phyloP scores from a whole-genome alignment of 768 basidiomycete genomes.

The Kwoniella heveanensis region DNA sequence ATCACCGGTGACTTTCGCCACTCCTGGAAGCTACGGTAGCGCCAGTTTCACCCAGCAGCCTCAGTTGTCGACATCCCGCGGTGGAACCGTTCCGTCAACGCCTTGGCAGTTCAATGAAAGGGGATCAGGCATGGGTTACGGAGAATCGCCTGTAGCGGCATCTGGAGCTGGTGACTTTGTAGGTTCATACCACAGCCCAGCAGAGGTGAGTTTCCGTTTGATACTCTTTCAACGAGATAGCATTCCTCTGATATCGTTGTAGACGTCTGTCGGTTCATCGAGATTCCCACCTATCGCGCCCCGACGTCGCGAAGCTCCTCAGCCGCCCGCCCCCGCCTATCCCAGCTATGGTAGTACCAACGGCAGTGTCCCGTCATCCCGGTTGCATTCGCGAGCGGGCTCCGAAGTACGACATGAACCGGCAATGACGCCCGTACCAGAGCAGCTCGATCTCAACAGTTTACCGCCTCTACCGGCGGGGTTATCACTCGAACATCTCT shows the following conservation, averaged over 20 bases:
- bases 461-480: conserved; percentile 53
- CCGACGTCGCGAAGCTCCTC: conserved; percentile 36
- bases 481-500: conserved; percentile 46
- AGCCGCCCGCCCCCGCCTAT: conserved; percentile 32
- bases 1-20: conserved; percentile 3
- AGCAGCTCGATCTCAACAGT: conserved; percentile 24
- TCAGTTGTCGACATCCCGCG: conserved; percentile 14
- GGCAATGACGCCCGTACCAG: conserved; percentile 11
- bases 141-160: conserved; percentile 44
- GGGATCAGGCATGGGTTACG: conserved; percentile 17
- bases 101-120: conserved; percentile 37
- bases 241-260: neutral
- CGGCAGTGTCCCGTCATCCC: conserved; percentile 19
- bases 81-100: conserved; percentile 4
- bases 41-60: conserved; percentile 14
- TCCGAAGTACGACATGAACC: conserved; percentile 12
- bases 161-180: conserved; percentile 47
- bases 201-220: conserved; percentile 30
- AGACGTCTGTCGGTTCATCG: conserved; percentile 12
- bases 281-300: conserved; percentile 31
- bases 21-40: conserved; percentile 14
- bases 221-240: neutral
- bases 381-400: conserved; percentile 20
- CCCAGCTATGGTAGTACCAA: conserved; percentile 12
- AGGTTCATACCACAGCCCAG: conserved; percentile 27